phyloP scores from a whole-genome alignment of 1,284 basidiomycete species.

The Abortiporus biennis region DNA sequence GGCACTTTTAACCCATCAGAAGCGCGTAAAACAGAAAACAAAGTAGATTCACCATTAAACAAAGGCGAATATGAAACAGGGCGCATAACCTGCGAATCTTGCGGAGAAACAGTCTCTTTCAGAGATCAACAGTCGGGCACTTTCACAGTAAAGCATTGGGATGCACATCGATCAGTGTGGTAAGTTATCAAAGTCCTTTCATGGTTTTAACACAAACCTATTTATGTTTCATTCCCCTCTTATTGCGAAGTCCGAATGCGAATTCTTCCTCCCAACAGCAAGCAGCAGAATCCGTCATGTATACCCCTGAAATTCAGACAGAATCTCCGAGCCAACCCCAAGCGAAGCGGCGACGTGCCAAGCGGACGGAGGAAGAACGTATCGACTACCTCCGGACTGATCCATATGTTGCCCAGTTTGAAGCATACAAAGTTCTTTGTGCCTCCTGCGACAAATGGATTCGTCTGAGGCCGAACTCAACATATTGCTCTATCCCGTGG shows the following conservation, averaged over 20 bases:
- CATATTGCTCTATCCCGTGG: constrained; percentile 81
- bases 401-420: constrained; percentile 72
- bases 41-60: constrained; percentile 17
- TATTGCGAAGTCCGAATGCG: constrained; percentile 17
- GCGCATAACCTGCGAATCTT: constrained; percentile 56
- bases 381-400: constrained; percentile 68
- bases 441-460: constrained; percentile 79
- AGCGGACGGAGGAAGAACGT: constrained; percentile 72
- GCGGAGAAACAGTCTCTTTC: constrained; percentile 54
- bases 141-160: constrained; percentile 66
- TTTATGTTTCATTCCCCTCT: constrained; percentile 3
- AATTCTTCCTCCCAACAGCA: constrained; percentile 17
- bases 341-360: constrained; percentile 55
- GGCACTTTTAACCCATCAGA: no score
- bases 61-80: constrained; percentile 50
- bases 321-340: constrained; percentile 19
- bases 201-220: not conserved
- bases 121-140: constrained; percentile 52
- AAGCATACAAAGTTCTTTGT: constrained; percentile 73
- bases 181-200: constrained; percentile 19
- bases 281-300: constrained; percentile 13
- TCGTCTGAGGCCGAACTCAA: constrained; percentile 71
- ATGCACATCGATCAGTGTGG: constrained; percentile 57
- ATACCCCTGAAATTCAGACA: constrained; percentile 16
- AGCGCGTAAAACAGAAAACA: constrained; percentile 10